Percentiles rank a stretch among this genome's conserved stretches.
Evolutionary conservation across 1,284 basidiomycete species (phyloP).

Genomic region (Cutaneotrichosporon dermatis): DNA sequence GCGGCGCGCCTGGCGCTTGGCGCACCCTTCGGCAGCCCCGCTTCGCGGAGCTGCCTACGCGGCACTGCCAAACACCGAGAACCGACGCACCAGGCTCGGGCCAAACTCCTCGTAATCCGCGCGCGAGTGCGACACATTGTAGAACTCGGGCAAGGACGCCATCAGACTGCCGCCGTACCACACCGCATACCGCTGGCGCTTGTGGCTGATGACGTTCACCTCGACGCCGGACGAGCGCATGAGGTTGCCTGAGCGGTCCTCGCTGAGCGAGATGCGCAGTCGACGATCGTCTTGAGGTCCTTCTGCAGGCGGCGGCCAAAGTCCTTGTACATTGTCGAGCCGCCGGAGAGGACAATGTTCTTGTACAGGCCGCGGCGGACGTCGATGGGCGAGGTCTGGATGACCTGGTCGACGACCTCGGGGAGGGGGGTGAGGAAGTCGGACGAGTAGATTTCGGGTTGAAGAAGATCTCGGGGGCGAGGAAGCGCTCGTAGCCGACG

Average conservation of each 20-base stretch:
- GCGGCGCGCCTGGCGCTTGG: too few species aligned
- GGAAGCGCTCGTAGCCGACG: conserved; percentile 97
- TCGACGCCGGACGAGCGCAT: conserved; percentile 87
- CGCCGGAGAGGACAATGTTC: conserved; percentile 92
- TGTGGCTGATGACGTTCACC: conserved; percentile 97
- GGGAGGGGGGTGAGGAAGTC: conserved; percentile 97
- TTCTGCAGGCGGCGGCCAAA: conserved; percentile 94
- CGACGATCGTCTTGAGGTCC: conserved; percentile 90
- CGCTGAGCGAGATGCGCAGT: conserved; percentile 77
- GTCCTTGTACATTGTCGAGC: conserved; percentile 97
- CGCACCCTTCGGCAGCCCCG: too few species aligned
- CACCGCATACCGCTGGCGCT: conserved; percentile 94
- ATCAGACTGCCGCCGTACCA: conserved; percentile 97
- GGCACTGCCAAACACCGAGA: conserved; percentile 90
- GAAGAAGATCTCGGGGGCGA: conserved; percentile 99
- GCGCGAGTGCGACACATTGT: conserved; percentile 94
- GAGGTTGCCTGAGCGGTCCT: conserved; percentile 67
- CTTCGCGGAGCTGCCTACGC: conserved; percentile 52
- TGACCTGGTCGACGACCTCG: conserved; percentile 93
- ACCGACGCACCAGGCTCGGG: conserved; percentile 88
- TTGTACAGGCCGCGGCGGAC: conserved; percentile 92
- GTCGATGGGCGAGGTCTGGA: conserved; percentile 93
- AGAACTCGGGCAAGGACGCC: conserved; percentile 94
- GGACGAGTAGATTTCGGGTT: conserved; percentile 96
- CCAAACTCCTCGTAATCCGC: conserved; percentile 97